Conservation (phyloP, 73 alveolate species). For the Diophrys sp. region DNA sequence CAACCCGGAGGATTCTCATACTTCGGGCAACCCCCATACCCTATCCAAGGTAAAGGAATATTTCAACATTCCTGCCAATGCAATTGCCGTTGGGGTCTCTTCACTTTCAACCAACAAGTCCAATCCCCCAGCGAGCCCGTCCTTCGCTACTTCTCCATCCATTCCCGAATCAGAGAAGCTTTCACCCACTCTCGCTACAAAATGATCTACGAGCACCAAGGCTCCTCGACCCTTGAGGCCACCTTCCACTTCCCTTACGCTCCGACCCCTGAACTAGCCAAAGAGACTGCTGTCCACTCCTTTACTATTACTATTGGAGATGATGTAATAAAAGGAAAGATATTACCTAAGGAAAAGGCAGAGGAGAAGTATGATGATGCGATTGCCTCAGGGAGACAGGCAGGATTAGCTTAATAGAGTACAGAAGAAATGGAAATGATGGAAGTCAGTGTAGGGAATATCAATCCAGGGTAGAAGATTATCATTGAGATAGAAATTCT, state of each 20-base stretch:
- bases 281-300: neutral
- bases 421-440: constrained; percentile 12
- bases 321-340: constrained; percentile 12
- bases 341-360: constrained; percentile 21
- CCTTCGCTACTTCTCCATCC: neutral
- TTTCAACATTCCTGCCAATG: neutral
- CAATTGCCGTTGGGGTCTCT: neutral
- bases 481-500: neutral
- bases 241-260: neutral
- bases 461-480: constrained; percentile 24
- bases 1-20: neutral
- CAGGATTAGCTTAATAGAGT: constrained; percentile 13
- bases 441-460: constrained; percentile 33
- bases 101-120: neutral
- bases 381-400: constrained; percentile 43
- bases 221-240: neutral
- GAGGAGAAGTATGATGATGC: constrained; percentile 47
- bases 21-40: neutral
- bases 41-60: neutral
- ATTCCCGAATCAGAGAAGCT: neutral
- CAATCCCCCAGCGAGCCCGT: neutral
- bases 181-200: neutral
- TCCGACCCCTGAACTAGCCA: neutral
- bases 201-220: neutral
- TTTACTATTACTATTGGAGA: constrained; percentile 11